phyloP scores from a whole-genome alignment of 2,329 filamentous ascomycete genomes.

The Aspergillus hiratsukae region DNA sequence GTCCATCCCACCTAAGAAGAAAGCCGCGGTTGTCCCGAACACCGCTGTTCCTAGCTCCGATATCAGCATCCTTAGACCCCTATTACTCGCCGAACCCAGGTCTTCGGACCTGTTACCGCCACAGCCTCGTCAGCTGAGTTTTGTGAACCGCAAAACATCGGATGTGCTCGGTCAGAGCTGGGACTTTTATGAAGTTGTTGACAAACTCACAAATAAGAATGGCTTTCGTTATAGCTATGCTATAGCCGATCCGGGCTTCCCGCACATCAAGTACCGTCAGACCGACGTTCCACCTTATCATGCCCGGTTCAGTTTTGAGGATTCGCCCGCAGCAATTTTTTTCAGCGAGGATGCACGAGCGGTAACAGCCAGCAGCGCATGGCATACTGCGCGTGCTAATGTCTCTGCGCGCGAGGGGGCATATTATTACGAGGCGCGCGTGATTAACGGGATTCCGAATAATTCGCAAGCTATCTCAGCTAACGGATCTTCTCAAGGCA shows the following conservation, averaged over 20 bases:
- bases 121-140: constrained; percentile 38
- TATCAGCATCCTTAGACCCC: constrained; percentile 37
- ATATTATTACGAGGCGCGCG: constrained; percentile 91
- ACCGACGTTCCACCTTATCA: constrained; percentile 81
- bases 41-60: constrained; percentile 35
- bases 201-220: constrained; percentile 59
- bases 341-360: constrained; percentile 71
- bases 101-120: constrained; percentile 35
- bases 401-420: constrained; percentile 83
- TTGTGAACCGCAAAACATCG: constrained; percentile 33
- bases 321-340: constrained; percentile 78
- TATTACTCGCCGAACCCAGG: constrained; percentile 38
- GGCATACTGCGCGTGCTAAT: constrained; percentile 85
- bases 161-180: constrained; percentile 31
- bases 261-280: constrained; percentile 84
- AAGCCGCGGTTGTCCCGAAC: constrained; percentile 23
- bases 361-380: constrained; percentile 87
- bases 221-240: constrained; percentile 86
- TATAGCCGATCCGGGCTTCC: constrained; percentile 82
- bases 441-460: constrained; percentile 62
- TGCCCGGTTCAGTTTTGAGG: constrained; percentile 86
- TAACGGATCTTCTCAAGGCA: constrained; percentile 18
- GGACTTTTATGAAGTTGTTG: constrained; percentile 42
- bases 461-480: constrained; percentile 16
- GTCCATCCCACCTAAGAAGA: constrained; percentile 34